phyloP scores from a whole-genome alignment of 768 basidiomycete genomes.

The Boletus sp. region DNA sequence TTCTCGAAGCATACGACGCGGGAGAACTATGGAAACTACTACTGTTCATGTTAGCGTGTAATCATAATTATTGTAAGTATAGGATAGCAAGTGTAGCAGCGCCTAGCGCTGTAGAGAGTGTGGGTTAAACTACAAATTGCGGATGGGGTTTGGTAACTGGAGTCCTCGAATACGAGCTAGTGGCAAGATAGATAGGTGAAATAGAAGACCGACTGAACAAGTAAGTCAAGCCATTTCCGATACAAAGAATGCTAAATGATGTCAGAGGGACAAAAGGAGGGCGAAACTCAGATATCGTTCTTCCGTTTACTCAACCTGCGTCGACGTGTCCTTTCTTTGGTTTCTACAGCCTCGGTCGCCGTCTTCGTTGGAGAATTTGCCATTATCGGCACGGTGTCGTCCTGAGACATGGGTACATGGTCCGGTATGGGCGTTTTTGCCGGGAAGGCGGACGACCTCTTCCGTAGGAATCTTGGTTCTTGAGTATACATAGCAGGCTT shows the following conservation, averaged over 20 bases:
- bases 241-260: slow-evolving; percentile 8
- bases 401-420: slow-evolving; percentile 17
- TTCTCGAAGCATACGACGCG: slow-evolving; percentile 5
- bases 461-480: slow-evolving; percentile 23
- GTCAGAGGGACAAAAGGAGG: slow-evolving; percentile 10
- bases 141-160: neutral
- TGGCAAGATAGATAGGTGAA: slow-evolving; percentile 8
- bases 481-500: slow-evolving; percentile 7
- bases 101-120: slow-evolving; percentile 16
- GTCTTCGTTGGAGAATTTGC: slow-evolving; percentile 9
- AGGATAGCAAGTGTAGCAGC: slow-evolving; percentile 8
- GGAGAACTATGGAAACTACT: neutral
- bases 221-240: slow-evolving; percentile 21
- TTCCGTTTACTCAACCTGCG: slow-evolving; percentile 37
- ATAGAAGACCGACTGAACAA: slow-evolving; percentile 23
- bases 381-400: slow-evolving; percentile 6
- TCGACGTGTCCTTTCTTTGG: slow-evolving; percentile 27
- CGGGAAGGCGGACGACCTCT: slow-evolving; percentile 24
- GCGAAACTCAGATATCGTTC: slow-evolving; percentile 22
- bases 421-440: slow-evolving; percentile 27
- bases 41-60: slow-evolving; percentile 3
- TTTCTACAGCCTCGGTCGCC: slow-evolving; percentile 17
- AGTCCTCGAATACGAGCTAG: slow-evolving; percentile 10
- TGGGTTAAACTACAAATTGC: slow-evolving; percentile 12
- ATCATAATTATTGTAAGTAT: slow-evolving; percentile 1